A percentile compares a stretch with the other conserved stretches of the same genome.
These are phyloP conservation scores for Marsdenia floribunda DNA, from an alignment of 257 asterid genomes.

Conservation along the genomic window DNA sequence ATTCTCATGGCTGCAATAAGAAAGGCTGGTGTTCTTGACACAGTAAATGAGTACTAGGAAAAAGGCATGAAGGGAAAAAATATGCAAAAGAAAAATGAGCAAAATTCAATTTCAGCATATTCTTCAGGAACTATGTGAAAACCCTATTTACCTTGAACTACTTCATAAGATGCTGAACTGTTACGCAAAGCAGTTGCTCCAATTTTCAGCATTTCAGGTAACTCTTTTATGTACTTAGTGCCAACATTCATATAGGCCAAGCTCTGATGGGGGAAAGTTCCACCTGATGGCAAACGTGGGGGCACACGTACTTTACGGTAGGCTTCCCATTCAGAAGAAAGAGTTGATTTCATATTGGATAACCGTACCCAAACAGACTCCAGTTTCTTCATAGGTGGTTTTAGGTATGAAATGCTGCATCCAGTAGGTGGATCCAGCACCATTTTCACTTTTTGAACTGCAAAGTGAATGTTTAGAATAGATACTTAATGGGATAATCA, in stretches of 20 bases:
- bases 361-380: constrained; percentile 58
- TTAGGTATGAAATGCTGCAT: constrained; percentile 62
- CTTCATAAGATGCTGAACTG: constrained; percentile 57
- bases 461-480: constrained; percentile 16
- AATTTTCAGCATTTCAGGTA: constrained; percentile 65
- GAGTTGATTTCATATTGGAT: constrained; percentile 57
- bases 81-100: background rate
- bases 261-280: constrained; percentile 58
- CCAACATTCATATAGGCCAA: constrained; percentile 56
- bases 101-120: background rate
- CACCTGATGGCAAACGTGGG: constrained; percentile 44
- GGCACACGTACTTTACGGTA: constrained; percentile 48
- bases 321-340: constrained; percentile 71
- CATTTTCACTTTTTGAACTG: constrained; percentile 88
- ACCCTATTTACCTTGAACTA: constrained; percentile 57
- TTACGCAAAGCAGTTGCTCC: constrained; percentile 68
- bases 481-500: background rate
- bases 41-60: too few relatives aligned
- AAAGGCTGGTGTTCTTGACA: background rate
- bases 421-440: constrained; percentile 86
- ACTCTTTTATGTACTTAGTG: constrained; percentile 69
- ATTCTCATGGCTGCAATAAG: background rate
- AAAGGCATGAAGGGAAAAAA: background rate
- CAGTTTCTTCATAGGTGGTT: constrained; percentile 54
- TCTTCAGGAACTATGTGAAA: background rate